Evolutionary conservation across 23 red algal species (phyloP), one percentile per base, ranked within the genome.

Genomic region (Gracilariopsis chorda): DNA sequence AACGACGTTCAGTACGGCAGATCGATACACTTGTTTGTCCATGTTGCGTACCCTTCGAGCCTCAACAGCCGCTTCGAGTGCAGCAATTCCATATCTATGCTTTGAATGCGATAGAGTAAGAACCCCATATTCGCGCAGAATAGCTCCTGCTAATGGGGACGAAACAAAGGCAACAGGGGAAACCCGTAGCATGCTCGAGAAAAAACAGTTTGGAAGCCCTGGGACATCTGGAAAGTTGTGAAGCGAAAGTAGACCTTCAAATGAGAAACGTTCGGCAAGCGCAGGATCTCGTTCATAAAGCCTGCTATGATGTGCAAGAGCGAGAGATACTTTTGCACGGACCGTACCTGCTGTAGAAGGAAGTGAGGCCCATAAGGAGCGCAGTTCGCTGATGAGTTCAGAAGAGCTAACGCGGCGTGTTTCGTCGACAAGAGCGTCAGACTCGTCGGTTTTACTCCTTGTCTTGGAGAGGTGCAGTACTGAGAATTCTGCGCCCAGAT

Each of bases 11-110:
- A 72, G 44, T 0, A 84, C 83, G 23, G 74, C 21, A 40, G 82
- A 55, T 42, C 74, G 25, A 39, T 81, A 88, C 1, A 64, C 53
- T 75, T 65, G 60, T 25, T 60, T 67, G 48, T 93, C 64, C 83
- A 59, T 79, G 13, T 59, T 76, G 17, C 74, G 56, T 36, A 87
- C 92, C n/a, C 63, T 49, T 37, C 58, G 42, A 25, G 82, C 83
- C 29, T 86, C 92, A 46, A 79, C 48, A 9, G 77, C 83, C 3
- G 92, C 92, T 44, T 95, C 80, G 29, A 95, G 42, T 11, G 92
- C 84, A 23, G 82, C 70, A 72, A 95, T 83, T 51, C 82, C 84
- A 62, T 95, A 95, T 25, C 92, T 45, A 46, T 95, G 87, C 41
- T 95, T 95, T 34, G 78, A 86, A 60, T 84, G 83, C 28, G 63